Evolutionary conservation across 306 rosid genomes (phyloP).

Genomic region (Inga oerstediana): DNA sequence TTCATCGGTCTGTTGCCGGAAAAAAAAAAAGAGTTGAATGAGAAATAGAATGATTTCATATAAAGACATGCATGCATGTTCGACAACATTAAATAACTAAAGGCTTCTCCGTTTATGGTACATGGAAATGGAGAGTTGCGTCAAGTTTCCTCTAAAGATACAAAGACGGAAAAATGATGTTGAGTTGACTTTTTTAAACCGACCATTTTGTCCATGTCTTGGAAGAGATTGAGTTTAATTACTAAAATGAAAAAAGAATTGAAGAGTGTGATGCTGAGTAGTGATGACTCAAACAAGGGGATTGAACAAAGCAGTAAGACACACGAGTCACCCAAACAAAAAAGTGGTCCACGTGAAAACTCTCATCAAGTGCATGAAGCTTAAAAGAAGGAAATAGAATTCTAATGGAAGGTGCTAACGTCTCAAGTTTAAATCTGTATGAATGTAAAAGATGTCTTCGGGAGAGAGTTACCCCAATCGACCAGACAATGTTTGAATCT

Average conservation of each 20-base stretch:
- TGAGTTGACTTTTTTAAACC: constrained; percentile 5
- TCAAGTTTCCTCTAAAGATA: background rate
- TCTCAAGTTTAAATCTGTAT: no score
- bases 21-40: no score
- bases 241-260: background rate
- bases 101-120: background rate
- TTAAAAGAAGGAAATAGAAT: background rate
- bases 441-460: no score
- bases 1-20: constrained; percentile 22
- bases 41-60: no score
- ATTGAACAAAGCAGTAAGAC: constrained; percentile 41
- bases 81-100: background rate
- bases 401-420: background rate
- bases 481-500: no score
- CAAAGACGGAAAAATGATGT: background rate
- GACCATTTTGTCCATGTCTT: constrained; percentile 27
- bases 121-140: background rate
- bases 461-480: no score
- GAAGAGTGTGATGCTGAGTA: background rate
- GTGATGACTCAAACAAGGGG: constrained; percentile 18
- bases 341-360: constrained; percentile 34
- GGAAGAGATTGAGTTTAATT: background rate
- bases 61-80: background rate
- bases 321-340: constrained; percentile 45
- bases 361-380: background rate